Conservation (phyloP, 257 asterid genomes). For the Przewalskia tangutica region DNA sequence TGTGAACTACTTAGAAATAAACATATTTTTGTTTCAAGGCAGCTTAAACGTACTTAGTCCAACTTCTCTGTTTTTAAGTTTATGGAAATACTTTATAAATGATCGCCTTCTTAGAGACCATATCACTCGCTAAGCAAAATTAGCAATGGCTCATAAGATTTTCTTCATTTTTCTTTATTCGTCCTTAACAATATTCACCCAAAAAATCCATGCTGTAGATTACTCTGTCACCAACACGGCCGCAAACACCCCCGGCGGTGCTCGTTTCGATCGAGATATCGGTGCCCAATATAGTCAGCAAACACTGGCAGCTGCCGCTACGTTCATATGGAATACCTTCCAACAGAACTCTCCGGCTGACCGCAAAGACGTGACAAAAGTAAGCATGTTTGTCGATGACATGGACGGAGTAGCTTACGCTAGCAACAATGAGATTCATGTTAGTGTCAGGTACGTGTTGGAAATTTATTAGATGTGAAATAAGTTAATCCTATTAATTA, state of each 20-base stretch:
- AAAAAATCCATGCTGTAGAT: conserved; percentile 21
- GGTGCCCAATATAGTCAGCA: conserved; percentile 27
- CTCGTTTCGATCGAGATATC: conserved; percentile 32
- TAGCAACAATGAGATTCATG: conserved; percentile 35
- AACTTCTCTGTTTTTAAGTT: background rate
- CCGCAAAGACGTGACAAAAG: conserved; percentile 21
- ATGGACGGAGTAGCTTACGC: conserved; percentile 45
- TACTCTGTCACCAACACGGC: conserved; percentile 37
- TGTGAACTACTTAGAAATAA: too few relatives aligned
- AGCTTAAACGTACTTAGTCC: too few relatives aligned
- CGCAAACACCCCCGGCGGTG: conserved; percentile 39
- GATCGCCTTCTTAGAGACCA: background rate
- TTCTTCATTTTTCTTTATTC: conserved; percentile 1
- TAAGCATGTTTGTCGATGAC: conserved; percentile 40
- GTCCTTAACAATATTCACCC: conserved; percentile 2
- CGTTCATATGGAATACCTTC: conserved; percentile 32
- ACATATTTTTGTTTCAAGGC: too few relatives aligned
- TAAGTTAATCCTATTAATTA: too few relatives aligned
- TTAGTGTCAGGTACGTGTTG: conserved; percentile 27
- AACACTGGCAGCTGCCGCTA: conserved; percentile 17
- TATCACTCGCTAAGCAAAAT: background rate
- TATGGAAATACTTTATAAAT: background rate
- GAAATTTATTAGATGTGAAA: too few relatives aligned
- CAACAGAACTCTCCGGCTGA: conserved; percentile 27
- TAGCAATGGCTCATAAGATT: background rate